Conservation (phyloP, 1,284 basidiomycete species). For the Kalmanozyma brasiliensis region DNA sequence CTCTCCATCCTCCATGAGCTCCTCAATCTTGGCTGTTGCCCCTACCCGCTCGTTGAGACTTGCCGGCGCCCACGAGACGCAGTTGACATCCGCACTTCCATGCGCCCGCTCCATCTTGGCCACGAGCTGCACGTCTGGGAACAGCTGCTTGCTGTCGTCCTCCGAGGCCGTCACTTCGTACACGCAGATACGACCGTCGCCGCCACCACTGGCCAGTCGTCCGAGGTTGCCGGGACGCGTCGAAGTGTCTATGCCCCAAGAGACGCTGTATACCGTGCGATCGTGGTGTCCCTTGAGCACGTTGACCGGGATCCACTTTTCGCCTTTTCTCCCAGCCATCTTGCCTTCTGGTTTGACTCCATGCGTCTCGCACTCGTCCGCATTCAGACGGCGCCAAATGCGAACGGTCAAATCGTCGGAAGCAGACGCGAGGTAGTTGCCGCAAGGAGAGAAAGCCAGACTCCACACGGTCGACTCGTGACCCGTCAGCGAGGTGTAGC, state of each 20-base stretch:
- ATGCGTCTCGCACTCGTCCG: constrained; percentile 59
- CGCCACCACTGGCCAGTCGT: constrained; percentile 78
- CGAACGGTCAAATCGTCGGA: constrained; percentile 79
- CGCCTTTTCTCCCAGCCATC: constrained; percentile 62
- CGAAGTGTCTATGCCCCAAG: constrained; percentile 73
- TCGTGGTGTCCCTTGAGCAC: constrained; percentile 72
- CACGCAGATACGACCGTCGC: constrained; percentile 80
- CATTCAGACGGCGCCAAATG: constrained; percentile 70
- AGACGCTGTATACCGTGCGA: constrained; percentile 81
- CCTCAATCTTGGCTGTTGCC: constrained; percentile 40
- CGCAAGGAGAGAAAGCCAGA: constrained; percentile 80
- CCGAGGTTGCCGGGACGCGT: constrained; percentile 71
- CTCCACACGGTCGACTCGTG: constrained; percentile 89
- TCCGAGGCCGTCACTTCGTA: constrained; percentile 73
- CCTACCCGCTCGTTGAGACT: constrained; percentile 32
- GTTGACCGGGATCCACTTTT: constrained; percentile 67
- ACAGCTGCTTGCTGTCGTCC: constrained; percentile 15
- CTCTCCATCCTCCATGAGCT: constrained; percentile 46
- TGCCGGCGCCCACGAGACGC: constrained; percentile 77
- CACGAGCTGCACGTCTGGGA: constrained; percentile 41
- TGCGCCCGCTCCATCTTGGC: constrained; percentile 73
- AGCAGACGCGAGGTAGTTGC: constrained; percentile 83
- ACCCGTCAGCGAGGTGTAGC: constrained; percentile 81
- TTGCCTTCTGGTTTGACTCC: constrained; percentile 58
- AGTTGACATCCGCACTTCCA: constrained; percentile 80